A percentile compares a stretch with the other conserved stretches of the same genome.
These are phyloP conservation scores for Telopea speciosissima DNA, from an alignment of 177 flowering plant genomes.

Conservation along the genomic window DNA sequence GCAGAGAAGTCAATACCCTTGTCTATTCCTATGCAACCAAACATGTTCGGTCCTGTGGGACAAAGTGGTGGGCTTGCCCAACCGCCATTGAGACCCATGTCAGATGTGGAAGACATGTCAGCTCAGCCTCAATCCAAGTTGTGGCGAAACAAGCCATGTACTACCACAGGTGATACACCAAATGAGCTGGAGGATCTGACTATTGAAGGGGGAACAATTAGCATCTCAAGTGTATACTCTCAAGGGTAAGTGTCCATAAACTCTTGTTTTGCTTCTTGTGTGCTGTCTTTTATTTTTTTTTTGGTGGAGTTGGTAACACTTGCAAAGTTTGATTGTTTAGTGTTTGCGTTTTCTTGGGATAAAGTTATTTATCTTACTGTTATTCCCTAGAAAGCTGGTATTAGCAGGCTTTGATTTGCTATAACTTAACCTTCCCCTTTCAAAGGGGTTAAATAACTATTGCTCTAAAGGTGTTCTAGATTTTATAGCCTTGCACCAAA, in stretches of 20 bases:
- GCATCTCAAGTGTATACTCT: slow-evolving; percentile 66
- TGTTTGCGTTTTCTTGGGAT: neutral
- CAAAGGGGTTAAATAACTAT: neutral
- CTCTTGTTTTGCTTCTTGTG: neutral
- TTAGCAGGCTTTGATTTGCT: neutral
- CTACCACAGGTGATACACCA: slow-evolving; percentile 25
- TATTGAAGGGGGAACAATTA: slow-evolving; percentile 86
- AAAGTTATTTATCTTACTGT: neutral
- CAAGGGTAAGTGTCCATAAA: slow-evolving; percentile 51
- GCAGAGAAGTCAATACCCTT: slow-evolving; percentile 32
- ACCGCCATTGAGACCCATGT: slow-evolving; percentile 33
- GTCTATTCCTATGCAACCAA: slow-evolving; percentile 29
- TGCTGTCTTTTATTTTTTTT: neutral
- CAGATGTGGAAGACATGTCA: slow-evolving; percentile 37
- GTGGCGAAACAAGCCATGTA: slow-evolving; percentile 18
- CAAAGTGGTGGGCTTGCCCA: slow-evolving; percentile 33
- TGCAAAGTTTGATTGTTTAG: neutral
- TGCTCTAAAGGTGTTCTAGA: too few species aligned
- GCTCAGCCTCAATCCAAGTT: slow-evolving; percentile 18
- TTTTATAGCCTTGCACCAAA: neutral
- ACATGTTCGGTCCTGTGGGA: slow-evolving; percentile 22
- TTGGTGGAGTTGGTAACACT: neutral
- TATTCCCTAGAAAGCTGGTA: neutral
- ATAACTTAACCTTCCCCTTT: neutral
- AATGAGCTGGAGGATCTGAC: slow-evolving; percentile 48